A percentile compares a stretch with the other conserved stretches of the same genome.
These are phyloP conservation scores for Colletotrichum musicola DNA, from an alignment of 2,329 filamentous ascomycete species.

Conservation along the genomic window DNA sequence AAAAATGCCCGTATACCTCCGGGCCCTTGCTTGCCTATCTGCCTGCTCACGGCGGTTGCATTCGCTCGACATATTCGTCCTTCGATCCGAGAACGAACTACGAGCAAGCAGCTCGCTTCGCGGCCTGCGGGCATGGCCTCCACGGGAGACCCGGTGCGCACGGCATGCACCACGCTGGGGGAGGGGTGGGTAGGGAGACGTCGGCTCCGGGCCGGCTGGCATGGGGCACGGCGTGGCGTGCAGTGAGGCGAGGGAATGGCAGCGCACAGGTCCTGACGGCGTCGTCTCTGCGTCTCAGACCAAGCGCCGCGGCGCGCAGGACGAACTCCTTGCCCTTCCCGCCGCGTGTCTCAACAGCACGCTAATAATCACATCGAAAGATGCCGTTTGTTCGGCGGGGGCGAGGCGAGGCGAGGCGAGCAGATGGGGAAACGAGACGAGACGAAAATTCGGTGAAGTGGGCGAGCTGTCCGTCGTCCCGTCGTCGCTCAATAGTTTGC, in stretches of 20 bases:
- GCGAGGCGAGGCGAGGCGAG: too few relatives aligned
- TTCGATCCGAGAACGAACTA: slow-evolving; percentile 18
- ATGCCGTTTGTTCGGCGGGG: too few relatives aligned
- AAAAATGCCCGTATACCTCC: not conserved
- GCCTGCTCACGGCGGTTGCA: not conserved
- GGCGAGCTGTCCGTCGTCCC: not conserved
- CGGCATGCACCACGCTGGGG: slow-evolving; percentile 26
- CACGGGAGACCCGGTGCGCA: slow-evolving; percentile 28
- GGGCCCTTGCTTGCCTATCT: not conserved
- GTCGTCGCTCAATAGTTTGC: slow-evolving; percentile 24
- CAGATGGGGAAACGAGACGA: not conserved
- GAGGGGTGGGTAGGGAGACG: not conserved
- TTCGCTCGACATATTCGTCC: not conserved
- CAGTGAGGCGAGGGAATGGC: not conserved
- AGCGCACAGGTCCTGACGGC: slow-evolving; percentile 8
- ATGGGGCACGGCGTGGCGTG: not conserved
- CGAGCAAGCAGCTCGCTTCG: not conserved
- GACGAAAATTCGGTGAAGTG: slow-evolving; percentile 11
- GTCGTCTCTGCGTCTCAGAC: slow-evolving; percentile 17
- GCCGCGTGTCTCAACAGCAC: slow-evolving; percentile 3
- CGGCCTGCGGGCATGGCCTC: not conserved
- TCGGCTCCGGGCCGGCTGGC: slow-evolving; percentile 23
- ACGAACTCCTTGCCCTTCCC: slow-evolving; percentile 1
- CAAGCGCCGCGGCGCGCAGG: slow-evolving; percentile 21
- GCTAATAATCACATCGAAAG: not conserved